These are phyloP conservation scores for Tylopilus rubrobrunneus DNA, from an alignment of 768 basidiomycete species.

Conservation along the genomic window DNA sequence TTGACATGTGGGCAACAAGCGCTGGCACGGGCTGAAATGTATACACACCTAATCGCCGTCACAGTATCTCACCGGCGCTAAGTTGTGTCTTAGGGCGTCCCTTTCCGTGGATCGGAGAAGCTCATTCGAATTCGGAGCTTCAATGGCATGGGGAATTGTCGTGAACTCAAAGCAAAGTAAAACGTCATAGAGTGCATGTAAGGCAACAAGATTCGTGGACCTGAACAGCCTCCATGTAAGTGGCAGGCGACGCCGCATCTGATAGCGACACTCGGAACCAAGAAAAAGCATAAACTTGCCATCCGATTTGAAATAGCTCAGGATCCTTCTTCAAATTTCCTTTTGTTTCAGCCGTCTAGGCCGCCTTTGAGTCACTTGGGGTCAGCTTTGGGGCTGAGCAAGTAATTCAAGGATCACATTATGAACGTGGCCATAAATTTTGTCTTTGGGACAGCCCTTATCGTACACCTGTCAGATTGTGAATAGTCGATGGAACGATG, in stretches of 20 bases:
- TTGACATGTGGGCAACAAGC: neutral
- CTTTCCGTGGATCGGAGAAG: neutral
- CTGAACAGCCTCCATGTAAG: neutral
- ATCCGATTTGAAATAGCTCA: neutral
- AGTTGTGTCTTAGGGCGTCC: neutral
- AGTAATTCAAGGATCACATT: neutral
- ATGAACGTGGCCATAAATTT: neutral
- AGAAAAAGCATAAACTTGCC: neutral
- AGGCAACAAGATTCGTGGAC: neutral
- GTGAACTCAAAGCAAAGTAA: constrained; percentile 4
- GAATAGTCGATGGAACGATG: neutral
- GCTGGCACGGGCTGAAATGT: neutral
- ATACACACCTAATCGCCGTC: constrained; percentile 1
- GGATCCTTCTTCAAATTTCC: neutral
- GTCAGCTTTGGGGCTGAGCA: neutral
- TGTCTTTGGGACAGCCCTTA: neutral
- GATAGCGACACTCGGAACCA: neutral
- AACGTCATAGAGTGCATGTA: neutral
- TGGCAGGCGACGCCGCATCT: neutral
- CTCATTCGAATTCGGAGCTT: neutral
- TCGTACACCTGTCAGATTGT: constrained; percentile 1
- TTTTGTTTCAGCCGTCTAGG: neutral
- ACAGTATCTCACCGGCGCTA: neutral
- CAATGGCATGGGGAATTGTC: neutral
- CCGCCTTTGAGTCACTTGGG: neutral